phyloP scores from a whole-genome alignment of 1,284 basidiomycete species.

The Gomphus bonarii region DNA sequence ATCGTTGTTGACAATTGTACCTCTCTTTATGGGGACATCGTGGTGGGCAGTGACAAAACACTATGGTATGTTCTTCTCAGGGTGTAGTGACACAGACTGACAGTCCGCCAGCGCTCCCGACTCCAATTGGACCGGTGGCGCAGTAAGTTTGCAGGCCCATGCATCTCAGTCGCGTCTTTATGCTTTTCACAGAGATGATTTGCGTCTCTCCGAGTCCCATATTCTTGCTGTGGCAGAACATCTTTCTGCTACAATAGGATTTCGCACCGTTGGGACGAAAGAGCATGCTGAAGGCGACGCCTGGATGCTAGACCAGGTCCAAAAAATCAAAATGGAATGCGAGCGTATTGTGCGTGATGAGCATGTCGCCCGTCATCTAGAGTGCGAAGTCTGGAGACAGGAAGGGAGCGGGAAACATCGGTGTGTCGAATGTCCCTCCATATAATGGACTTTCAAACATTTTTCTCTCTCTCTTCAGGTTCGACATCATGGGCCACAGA shows the following conservation, averaged over 20 bases:
- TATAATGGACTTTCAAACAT: background rate
- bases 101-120: conserved; percentile 5
- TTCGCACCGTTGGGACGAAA: conserved; percentile 83
- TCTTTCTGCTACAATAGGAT: conserved; percentile 81
- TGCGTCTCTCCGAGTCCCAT: conserved; percentile 56
- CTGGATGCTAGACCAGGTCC: conserved; percentile 69
- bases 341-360: conserved; percentile 35
- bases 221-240: conserved; percentile 53
- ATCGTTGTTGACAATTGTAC: conserved; percentile 25
- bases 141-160: background rate
- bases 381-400: conserved; percentile 86
- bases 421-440: conserved; percentile 32
- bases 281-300: conserved; percentile 82
- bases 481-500: conserved; percentile 76
- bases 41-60: conserved; percentile 22
- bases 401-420: conserved; percentile 77
- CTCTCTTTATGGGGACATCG: conserved; percentile 25
- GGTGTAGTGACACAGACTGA: conserved; percentile 34
- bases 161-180: background rate
- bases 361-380: conserved; percentile 45
- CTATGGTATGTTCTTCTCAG: conserved; percentile 18
- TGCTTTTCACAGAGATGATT: conserved; percentile 38
- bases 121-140: conserved; percentile 9
- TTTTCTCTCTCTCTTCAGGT: conserved; percentile 33
- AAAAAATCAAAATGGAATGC: conserved; percentile 51